These are phyloP conservation scores for Psidium friedrichsthalianum DNA, from an alignment of 345 rosid species.

Conservation along the genomic window DNA sequence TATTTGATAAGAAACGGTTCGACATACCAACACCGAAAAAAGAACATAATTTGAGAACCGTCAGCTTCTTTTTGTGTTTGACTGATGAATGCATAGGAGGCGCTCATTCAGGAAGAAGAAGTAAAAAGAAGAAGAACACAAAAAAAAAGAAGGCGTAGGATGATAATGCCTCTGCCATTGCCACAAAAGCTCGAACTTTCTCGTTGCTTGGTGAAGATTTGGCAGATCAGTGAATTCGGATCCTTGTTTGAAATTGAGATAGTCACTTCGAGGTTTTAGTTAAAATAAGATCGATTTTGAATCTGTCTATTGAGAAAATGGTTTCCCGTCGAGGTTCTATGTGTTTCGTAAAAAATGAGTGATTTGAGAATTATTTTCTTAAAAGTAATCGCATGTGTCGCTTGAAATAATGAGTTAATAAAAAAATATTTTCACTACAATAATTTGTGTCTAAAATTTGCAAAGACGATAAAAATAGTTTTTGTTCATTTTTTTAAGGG, in stretches of 20 bases:
- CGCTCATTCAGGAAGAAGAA: background rate
- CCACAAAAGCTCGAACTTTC: background rate
- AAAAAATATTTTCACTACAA: too few species aligned
- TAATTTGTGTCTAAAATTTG: too few species aligned
- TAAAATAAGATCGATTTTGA: background rate
- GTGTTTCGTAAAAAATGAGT: too few species aligned
- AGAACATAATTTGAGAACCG: background rate
- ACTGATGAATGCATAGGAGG: accelerated
- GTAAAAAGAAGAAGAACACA: background rate
- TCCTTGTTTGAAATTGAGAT: background rate
- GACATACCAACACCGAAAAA: background rate
- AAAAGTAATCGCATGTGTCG: too few species aligned
- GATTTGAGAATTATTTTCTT: too few species aligned
- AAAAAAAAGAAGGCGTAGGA: accelerated
- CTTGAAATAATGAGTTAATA: too few species aligned
- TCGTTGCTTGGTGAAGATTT: background rate
- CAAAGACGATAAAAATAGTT: too few species aligned
- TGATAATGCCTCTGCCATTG: background rate
- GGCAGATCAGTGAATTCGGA: accelerated
- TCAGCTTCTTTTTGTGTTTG: background rate
- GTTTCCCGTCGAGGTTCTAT: background rate
- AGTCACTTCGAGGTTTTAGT: too few species aligned
- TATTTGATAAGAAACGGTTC: accelerated
- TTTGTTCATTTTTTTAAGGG: too few species aligned
- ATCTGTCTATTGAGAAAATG: background rate